phyloP scores from a whole-genome alignment of 1,284 basidiomycete species.

The Puccinia triticina region DNA sequence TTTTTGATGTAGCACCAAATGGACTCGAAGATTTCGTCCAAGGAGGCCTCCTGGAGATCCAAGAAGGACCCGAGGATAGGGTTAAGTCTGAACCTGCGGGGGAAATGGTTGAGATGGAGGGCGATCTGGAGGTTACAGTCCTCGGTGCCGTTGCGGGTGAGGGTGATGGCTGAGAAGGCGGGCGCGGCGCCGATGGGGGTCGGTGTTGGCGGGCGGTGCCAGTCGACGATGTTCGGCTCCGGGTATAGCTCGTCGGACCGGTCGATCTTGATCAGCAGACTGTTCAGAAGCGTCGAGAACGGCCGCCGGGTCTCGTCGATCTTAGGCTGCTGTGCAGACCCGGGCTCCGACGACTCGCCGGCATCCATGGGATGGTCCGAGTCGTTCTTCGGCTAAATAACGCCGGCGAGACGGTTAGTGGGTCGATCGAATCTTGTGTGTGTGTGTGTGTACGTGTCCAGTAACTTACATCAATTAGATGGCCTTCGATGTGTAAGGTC shows the following conservation, averaged over 20 bases:
- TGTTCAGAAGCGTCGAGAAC: slow-evolving; percentile 28
- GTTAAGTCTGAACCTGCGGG: slow-evolving; percentile 30
- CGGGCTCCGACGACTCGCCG: not conserved
- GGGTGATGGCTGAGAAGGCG: slow-evolving; percentile 36
- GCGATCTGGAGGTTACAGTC: slow-evolving; percentile 39
- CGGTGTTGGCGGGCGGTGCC: slow-evolving; percentile 1
- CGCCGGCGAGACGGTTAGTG: not conserved
- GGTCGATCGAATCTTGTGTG: not conserved
- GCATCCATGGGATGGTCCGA: not conserved
- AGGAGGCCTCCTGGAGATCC: slow-evolving; percentile 30
- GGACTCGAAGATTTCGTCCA: slow-evolving; percentile 31
- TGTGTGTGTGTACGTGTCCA: not conserved
- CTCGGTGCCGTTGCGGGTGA: slow-evolving; percentile 39
- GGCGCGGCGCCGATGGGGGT: not conserved
- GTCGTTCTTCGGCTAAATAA: not conserved
- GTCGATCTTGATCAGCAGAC: slow-evolving; percentile 30
- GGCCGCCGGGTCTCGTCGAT: slow-evolving; percentile 27
- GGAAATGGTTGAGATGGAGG: slow-evolving; percentile 47
- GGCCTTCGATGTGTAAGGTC: slow-evolving; percentile 46
- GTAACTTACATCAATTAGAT: slow-evolving; percentile 14
- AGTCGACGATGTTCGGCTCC: slow-evolving; percentile 48
- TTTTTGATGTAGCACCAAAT: slow-evolving; percentile 48
- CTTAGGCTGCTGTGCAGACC: not conserved
- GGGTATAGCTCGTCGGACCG: slow-evolving; percentile 43
- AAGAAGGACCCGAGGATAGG: slow-evolving; percentile 36